Percentiles rank a stretch among this genome's conserved stretches.
These are phyloP conservation scores for Nadsonia fulvescens DNA, from an alignment of 805 yeast genomes.

Conservation along the genomic window DNA sequence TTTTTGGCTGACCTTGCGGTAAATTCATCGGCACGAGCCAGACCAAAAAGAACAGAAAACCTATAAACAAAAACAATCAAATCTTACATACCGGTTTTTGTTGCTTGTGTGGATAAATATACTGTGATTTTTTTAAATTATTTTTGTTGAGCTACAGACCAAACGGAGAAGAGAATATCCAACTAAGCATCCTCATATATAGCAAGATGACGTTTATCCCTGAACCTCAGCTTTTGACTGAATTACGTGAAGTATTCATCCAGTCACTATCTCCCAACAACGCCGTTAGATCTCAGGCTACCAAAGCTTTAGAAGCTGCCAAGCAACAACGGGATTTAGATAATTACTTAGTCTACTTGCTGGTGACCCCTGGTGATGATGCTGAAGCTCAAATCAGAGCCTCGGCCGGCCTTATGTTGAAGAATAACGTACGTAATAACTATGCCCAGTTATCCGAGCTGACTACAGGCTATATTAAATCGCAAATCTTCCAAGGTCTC, in stretches of 20 bases:
- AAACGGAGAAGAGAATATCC: no score
- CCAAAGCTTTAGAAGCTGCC: slow-evolving; percentile 49
- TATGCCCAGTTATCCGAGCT: slow-evolving; percentile 18
- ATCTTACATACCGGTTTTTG: no score
- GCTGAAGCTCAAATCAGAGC: slow-evolving; percentile 48
- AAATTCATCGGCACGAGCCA: no score
- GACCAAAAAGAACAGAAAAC: no score
- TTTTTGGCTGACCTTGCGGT: no score
- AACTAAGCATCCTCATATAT: no score
- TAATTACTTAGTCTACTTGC: slow-evolving; percentile 56
- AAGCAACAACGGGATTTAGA: slow-evolving; percentile 57
- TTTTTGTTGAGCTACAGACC: no score
- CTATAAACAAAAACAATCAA: no score
- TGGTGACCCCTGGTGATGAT: slow-evolving; percentile 34
- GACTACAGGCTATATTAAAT: slow-evolving; percentile 26
- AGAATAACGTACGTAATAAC: slow-evolving; percentile 42
- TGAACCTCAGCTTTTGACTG: slow-evolving; percentile 39
- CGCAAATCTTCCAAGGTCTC: slow-evolving; percentile 29
- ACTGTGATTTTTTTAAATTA: no score
- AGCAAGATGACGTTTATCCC: slow-evolving; percentile 45
- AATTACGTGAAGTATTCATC: slow-evolving; percentile 44
- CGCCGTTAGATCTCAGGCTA: slow-evolving; percentile 43
- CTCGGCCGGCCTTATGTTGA: slow-evolving; percentile 72
- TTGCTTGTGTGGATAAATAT: no score
- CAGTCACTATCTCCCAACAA: slow-evolving; percentile 53